Base-by-base conservation (phyloP, 192 early-diverging fungal species). In the Dispira parvispora region DNA sequence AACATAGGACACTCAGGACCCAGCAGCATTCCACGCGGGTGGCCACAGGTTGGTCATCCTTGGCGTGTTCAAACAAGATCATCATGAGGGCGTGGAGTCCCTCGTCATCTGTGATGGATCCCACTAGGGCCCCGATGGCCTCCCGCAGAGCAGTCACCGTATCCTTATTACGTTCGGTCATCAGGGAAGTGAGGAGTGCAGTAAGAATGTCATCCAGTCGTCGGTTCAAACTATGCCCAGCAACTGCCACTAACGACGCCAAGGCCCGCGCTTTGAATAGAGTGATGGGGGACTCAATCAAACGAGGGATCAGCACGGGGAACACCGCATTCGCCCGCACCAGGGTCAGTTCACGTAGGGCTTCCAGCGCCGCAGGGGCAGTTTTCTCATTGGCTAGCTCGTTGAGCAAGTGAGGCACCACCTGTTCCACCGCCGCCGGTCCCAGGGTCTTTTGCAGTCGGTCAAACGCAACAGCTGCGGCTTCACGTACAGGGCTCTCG, bases 321-420 rank as follows among this genome's bases (percentile, higher is more conserved):
- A 99, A 96, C 10, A 99, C 96, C 4, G 93, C 90, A 64, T 89
- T 88, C 62, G 89, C 88, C n/a, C 91, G 88, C 46, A 98, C 90
- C 14, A 90, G 82, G 93, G 96, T 98, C 56, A 99, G 88, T 69
- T 96, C 91, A 73, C 96, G 96, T 60, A 99, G 75, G 43, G 91
- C 96, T 69, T 92, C 89, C 70, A 99, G 74, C 13, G 94, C 96
- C 66, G 88, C 83, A 23, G 70, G 71, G 3, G 72, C 65, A n/a
- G 80, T 74, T 38, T 80, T 74, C 26, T 72, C 72, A 27, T 75
- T 71, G 56, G 78, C 75, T 45, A 99, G 80, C 46, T 82, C 84
- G 61, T 82, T 85, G 63, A 98, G 84, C 46, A 98, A 68, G 20
- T 79, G 82, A n/a, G 95, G 94, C 53, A 99, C 72, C 14, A 99